Base-by-base conservation (phyloP, 2,329 filamentous ascomycete species). In the Intubia oerlemansii region DNA sequence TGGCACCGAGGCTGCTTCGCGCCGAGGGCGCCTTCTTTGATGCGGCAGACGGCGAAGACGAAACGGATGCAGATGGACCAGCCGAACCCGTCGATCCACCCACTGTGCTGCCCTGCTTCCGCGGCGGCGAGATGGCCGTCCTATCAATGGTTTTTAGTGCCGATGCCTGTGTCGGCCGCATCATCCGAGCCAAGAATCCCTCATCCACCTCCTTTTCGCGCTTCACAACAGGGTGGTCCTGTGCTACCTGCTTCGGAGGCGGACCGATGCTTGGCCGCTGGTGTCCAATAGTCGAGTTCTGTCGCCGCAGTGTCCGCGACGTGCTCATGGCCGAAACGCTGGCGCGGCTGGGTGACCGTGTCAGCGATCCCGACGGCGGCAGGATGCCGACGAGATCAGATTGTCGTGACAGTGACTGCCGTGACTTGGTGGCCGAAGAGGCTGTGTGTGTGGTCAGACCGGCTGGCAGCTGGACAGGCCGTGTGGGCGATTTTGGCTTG, bases 111-210 rank as follows among this genome's bases (percentile, higher is more conserved):
- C n/a, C n/a, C n/a, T n/a, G n/a, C n/a, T n/a, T n/a, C n/a, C n/a
- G n/a, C n/a, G n/a, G n/a, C n/a, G n/a, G n/a, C n/a, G n/a, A n/a
- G n/a, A n/a, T n/a, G n/a, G n/a, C n/a, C 1, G 44, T 45, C 50
- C 77, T 80, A 5, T 78, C 73, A 3, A 64, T 54, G 0, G 63
- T 62, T 50, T 79, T 81, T 36, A 59, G 70, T 7, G 71, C 61
- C 5, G 71, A 78, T 0, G 66, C 57, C 25, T 73, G 64, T 0
- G 77, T 84, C 3, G 77, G 77, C 23, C 76, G 58, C 67, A 74
- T 82, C 77, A 84, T 81, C 29, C 77, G 66, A n/a, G 74, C 75
- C 16, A 84, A 52, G 49, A 84, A 84, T 10, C 67, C 51, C 38
- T 78, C 71, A 37, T 79, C 72, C 2, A 75, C 56, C 12, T n/a